phyloP scores from a whole-genome alignment of 139 green algal genomes.

The Zygnema circumcarinatum region DNA sequence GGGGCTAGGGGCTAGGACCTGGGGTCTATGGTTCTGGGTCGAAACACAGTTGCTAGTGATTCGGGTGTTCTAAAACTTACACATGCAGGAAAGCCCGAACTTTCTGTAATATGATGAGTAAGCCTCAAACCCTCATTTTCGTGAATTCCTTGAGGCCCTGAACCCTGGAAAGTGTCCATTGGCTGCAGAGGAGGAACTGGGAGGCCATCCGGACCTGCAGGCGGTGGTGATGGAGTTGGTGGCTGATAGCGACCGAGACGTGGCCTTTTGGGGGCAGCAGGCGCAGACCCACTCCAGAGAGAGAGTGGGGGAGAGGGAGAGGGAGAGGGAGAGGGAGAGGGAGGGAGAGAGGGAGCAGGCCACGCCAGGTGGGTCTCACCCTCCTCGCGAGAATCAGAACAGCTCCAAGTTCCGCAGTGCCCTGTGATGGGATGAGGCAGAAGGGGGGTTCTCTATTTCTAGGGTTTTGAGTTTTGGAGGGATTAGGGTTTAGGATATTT shows the following conservation, averaged over 20 bases:
- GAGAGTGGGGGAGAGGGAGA: too few relatives aligned
- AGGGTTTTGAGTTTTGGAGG: background rate
- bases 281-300: background rate
- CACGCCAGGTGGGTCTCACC: background rate
- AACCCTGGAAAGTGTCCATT: background rate
- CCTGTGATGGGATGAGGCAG: too few relatives aligned
- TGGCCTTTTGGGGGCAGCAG: too few relatives aligned
- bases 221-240: background rate
- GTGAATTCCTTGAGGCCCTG: background rate
- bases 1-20: too few relatives aligned
- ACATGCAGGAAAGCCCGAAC: too few relatives aligned
- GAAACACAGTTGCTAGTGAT: too few relatives aligned
- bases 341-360: background rate
- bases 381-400: too few relatives aligned
- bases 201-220: background rate
- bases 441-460: background rate
- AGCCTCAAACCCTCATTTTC: background rate
- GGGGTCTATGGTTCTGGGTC: too few relatives aligned
- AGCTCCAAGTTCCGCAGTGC: too few relatives aligned
- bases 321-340: slow-evolving; percentile 7
- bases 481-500: background rate
- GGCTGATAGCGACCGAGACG: background rate
- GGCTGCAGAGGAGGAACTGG: slow-evolving; percentile 22
- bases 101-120: background rate
- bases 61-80: too few relatives aligned